Base-by-base conservation (phyloP, 2,329 filamentous ascomycete genomes). In the Ophiostoma sp. region DNA sequence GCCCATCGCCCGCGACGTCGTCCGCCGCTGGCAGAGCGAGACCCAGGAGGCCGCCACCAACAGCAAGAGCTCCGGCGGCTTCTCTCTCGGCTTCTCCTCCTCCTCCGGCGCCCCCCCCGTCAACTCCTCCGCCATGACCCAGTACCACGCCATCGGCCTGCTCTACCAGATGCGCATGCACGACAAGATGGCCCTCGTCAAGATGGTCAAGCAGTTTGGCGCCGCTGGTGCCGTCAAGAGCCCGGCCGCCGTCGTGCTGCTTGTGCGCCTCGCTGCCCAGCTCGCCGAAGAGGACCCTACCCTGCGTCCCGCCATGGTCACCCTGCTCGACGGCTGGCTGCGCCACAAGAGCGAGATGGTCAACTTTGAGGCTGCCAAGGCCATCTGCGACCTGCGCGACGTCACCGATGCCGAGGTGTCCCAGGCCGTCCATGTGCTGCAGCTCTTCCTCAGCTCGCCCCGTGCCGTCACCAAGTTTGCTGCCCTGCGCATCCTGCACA, bases 201-300 rank as follows among this genome's bases (percentile, higher is more conserved):
- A 99, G 85, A 98, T 99, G 95, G 94, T 99, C n/a, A 95, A 99
- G 81, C 95, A 99, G 79, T 98, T 97, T 77, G 93, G 93, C 66
- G 89, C 89, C 67, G 87, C 93, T 16, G 95, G 95, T 69, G 92
- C 92, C 11, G 89, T 98, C 71, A 98, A 97, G 87, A 97, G 91
- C 79, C 93, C 95, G 27, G 92, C 94, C 70, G 95, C 93, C 45
- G 89, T 93, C 69, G 87, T 99, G 66, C 89, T 99, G 86, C 85
- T 99, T 41, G 95, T 99, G 68, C 87, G 95, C 73, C 81, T 99
- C 72, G 95, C 95, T 45, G 92, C 94, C 58, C 95, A 97, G 82
- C 83, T 99, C 71, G 94, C 94, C 44, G 93, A 97, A 77, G 95
- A 99, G 76, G 95, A 99, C 75, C 85, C 87, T 52, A 89, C 92